Evolutionary conservation across 805 yeast genomes (phyloP).

Genomic region (Blastobotrys peoriensis): DNA sequence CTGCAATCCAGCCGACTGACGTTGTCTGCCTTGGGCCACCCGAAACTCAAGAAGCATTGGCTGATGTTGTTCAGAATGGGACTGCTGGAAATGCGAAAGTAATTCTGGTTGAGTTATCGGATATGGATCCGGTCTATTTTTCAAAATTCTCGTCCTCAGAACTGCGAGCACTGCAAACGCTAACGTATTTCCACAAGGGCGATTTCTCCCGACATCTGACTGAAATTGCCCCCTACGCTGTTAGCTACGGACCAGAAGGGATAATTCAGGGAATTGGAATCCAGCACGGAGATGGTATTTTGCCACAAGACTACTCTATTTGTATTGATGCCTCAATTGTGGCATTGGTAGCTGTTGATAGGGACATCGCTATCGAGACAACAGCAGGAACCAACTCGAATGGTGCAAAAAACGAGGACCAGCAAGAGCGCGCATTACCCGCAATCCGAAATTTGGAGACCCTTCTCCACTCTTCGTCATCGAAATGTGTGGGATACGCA

Average conservation of each 20-base stretch:
- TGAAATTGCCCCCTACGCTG: conserved; percentile 26
- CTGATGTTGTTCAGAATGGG: not conserved
- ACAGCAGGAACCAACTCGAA: not conserved
- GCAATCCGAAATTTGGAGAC: conserved; percentile 3
- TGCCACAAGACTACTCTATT: conserved; percentile 19
- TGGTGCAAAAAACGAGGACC: not conserved
- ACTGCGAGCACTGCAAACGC: conserved; percentile 21
- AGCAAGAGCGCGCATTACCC: conserved; percentile 2
- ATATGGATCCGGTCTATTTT: not conserved
- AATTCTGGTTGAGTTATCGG: not conserved
- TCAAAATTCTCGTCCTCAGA: conserved; percentile 17
- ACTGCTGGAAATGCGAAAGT: not conserved
- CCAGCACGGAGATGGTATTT: conserved; percentile 23
- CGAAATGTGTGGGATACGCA: conserved; percentile 45
- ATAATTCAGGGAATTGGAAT: conserved; percentile 26
- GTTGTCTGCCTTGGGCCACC: conserved; percentile 50
- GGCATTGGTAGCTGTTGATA: conserved; percentile 20
- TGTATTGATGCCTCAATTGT: conserved; percentile 33
- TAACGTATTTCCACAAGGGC: conserved; percentile 25
- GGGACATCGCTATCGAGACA: conserved; percentile 2
- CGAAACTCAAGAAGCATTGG: conserved; percentile 9
- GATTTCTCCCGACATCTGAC: conserved; percentile 28
- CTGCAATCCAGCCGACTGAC: conserved; percentile 45
- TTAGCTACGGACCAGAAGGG: conserved; percentile 19
- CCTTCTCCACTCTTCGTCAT: conserved; percentile 8